Base-by-base conservation (phyloP, 2,329 filamentous ascomycete genomes). In the Cercospora beticola region DNA sequence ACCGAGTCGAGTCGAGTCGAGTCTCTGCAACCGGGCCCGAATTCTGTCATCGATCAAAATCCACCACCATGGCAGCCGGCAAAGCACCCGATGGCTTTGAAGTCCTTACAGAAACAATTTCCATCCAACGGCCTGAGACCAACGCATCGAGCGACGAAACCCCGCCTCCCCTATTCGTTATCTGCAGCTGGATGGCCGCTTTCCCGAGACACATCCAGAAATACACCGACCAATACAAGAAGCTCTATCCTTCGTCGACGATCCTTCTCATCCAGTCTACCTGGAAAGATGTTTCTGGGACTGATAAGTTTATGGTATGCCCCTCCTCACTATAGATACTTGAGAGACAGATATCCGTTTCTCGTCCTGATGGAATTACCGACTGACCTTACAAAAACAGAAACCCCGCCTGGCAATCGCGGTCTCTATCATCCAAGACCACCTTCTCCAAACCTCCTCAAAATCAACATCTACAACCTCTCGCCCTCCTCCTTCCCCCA, bases 131-230 rank as follows among this genome's bases (percentile, higher is more conserved):
- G 16, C 62, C 66, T 10, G 18, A 28, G 23, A 28, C 31, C 33
- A 52, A n/a, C 18, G 18, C 23, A 14, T 18, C 40, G 23, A 36
- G 12, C 6, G 43, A 64, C 8, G 33, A 54, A 4, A 14, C 9
- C 4, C 36, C 57, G 18, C 56, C 66, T 30, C 36, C 62, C 8
- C 23, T 68, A 4, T 43, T 68, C n/a, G 66, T 68, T 46, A 60
- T 68, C n/a, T 68, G 66, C 57, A 64, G 54, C 30, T 68, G 77
- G 76, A 74, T 78, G 70, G 74, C 73, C 16, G 78, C 77, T 8
- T 64, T 71, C 3, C 72, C 69, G n/a, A 75, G 75, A 56, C 72
- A 78, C 59, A 77, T 79, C 49, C 59, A 71, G 8, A 80, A 79
- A 59, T 79, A 80, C 66, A 73, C 72, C 23, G 33, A 70, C 6